These are phyloP conservation scores for Hyphopichia buzzinii DNA, from an alignment of 1,139 yeast genomes.

Conservation along the genomic window DNA sequence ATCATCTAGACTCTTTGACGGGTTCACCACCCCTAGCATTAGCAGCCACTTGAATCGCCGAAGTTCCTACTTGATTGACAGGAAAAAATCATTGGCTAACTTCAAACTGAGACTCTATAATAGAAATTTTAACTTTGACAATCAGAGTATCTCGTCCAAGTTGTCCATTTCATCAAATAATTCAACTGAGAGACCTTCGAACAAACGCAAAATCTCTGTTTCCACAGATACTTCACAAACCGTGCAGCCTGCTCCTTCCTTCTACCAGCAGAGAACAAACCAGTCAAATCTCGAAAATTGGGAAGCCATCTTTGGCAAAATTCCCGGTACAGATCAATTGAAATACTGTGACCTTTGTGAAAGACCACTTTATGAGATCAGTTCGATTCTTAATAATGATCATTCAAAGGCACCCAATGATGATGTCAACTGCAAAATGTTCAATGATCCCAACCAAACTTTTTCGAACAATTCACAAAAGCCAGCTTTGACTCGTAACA, in stretches of 20 bases:
- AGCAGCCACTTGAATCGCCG: not conserved
- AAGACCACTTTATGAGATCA: slow-evolving; percentile 62
- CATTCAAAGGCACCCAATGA: not conserved
- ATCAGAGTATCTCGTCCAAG: slow-evolving; percentile 3
- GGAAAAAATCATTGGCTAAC: slow-evolving; percentile 38
- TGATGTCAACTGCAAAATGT: not conserved
- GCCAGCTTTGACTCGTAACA: slow-evolving; percentile 1
- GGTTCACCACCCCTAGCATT: not conserved
- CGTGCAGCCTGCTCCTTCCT: not conserved
- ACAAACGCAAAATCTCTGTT: not conserved
- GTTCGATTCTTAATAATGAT: slow-evolving; percentile 38
- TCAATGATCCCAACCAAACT: not conserved
- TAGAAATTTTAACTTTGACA: slow-evolving; percentile 3
- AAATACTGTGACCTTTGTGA: slow-evolving; percentile 67
- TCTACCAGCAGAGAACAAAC: slow-evolving; percentile 1
- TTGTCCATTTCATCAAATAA: not conserved
- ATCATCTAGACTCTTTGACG: not conserved
- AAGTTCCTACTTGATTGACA: slow-evolving; percentile 13
- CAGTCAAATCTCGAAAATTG: slow-evolving; percentile 22
- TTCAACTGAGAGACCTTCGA: slow-evolving; percentile 1
- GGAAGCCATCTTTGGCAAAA: slow-evolving; percentile 40
- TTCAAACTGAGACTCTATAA: slow-evolving; percentile 29
- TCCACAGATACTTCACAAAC: not conserved
- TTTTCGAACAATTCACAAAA: not conserved
- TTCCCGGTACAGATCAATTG: slow-evolving; percentile 41